Conservation (phyloP, 2,329 filamentous ascomycete genomes). For the Colletotrichum agaves region DNA sequence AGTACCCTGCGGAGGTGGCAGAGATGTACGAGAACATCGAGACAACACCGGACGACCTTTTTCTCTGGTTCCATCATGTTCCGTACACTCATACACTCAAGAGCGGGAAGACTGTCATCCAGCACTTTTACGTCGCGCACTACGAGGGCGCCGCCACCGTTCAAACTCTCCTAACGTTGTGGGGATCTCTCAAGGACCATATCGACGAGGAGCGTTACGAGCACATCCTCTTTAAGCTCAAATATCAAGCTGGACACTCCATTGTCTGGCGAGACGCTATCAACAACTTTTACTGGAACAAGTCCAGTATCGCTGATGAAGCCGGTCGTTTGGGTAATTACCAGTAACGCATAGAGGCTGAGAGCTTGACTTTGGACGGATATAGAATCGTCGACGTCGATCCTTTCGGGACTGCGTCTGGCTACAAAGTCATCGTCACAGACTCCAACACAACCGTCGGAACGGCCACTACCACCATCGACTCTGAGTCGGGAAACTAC, state of each 20-base stretch:
- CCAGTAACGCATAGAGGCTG: constrained; percentile 75
- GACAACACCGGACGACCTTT: constrained; percentile 73
- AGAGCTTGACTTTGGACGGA: constrained; percentile 69
- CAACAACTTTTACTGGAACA: constrained; percentile 70
- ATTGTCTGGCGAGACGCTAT: constrained; percentile 78
- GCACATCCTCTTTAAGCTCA: constrained; percentile 67
- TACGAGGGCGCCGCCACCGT: constrained; percentile 69
- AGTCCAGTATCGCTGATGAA: constrained; percentile 69
- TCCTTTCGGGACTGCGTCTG: constrained; percentile 68
- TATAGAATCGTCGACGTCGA: constrained; percentile 65
- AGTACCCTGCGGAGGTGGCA: constrained; percentile 72
- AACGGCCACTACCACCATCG: constrained; percentile 57
- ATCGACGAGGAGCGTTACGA: constrained; percentile 70
- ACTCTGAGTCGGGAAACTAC: constrained; percentile 65
- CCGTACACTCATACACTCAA: constrained; percentile 71
- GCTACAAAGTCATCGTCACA: constrained; percentile 65
- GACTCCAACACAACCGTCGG: constrained; percentile 60
- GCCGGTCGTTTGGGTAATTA: constrained; percentile 67
- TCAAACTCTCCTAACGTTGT: constrained; percentile 65
- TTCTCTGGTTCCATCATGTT: constrained; percentile 82
- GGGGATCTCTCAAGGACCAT: constrained; percentile 64
- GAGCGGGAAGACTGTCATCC: constrained; percentile 74
- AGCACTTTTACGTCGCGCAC: constrained; percentile 73
- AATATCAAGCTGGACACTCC: constrained; percentile 75
- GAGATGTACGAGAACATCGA: constrained; percentile 67